These are phyloP conservation scores for Penicillium sp. DNA, from an alignment of 2,329 filamentous ascomycete species.

Conservation along the genomic window DNA sequence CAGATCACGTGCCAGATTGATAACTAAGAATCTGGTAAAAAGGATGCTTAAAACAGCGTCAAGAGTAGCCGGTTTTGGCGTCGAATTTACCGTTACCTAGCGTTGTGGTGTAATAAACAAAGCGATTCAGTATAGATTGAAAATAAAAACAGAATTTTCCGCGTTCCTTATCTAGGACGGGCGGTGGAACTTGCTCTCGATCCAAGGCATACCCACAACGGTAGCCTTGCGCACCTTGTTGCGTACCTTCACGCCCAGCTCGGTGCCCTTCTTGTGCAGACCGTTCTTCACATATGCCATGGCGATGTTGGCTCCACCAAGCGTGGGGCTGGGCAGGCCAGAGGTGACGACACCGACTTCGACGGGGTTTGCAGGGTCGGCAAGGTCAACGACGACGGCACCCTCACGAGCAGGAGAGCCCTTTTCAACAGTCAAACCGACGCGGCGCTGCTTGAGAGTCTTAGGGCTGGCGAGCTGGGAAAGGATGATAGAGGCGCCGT, in stretches of 20 bases:
- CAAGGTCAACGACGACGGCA: conserved; percentile 67
- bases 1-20: background rate
- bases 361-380: conserved; percentile 52
- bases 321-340: conserved; percentile 82
- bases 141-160: conserved; percentile 3
- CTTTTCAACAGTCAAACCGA: conserved; percentile 75
- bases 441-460: conserved; percentile 69
- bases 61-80: background rate
- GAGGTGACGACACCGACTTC: conserved; percentile 80
- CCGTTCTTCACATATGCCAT: conserved; percentile 91
- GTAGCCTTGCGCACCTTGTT: conserved; percentile 73
- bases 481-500: conserved; percentile 77
- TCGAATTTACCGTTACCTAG: background rate
- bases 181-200: conserved; percentile 72
- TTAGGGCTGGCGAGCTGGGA: conserved; percentile 65
- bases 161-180: conserved; percentile 22
- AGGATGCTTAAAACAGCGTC: background rate
- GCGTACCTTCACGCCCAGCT: conserved; percentile 74
- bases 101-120: background rate
- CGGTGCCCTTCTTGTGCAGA: conserved; percentile 79
- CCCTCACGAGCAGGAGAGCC: conserved; percentile 90
- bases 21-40: background rate
- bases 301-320: conserved; percentile 82
- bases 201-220: conserved; percentile 87
- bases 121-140: background rate